Evolutionary conservation across 768 basidiomycete genomes (phyloP).

Genomic region (Auriscalpium microsporum): DNA sequence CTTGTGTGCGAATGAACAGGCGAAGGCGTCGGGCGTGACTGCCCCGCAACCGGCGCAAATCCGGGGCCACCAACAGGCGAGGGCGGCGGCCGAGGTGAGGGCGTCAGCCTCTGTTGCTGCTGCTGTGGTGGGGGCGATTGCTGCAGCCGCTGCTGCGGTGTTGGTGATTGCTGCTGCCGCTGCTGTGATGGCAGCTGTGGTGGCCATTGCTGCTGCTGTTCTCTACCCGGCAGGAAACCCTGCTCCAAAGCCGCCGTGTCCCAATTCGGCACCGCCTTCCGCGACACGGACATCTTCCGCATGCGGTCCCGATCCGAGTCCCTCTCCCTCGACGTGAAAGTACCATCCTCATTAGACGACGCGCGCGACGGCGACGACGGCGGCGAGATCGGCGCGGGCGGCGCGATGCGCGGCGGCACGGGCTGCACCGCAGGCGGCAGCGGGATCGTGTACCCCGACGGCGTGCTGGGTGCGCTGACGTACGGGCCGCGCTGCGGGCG

Average conservation of each 20-base stretch:
- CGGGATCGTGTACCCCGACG: neutral
- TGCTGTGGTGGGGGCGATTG: neutral
- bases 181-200: neutral
- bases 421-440: conserved; percentile 8
- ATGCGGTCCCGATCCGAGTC: conserved; percentile 14
- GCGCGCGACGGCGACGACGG: conserved; percentile 9
- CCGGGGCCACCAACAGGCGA: neutral
- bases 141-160: neutral
- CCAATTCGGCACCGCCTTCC: conserved; percentile 24
- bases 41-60: neutral
- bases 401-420: conserved; percentile 6
- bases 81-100: neutral
- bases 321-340: neutral
- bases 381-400: conserved; percentile 9
- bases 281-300: conserved; percentile 21
- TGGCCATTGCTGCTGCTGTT: no score
- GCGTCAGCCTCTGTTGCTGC: neutral
- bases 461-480: conserved; percentile 18
- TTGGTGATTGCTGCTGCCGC: neutral
- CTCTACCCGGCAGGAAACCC: no score
- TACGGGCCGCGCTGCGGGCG: conserved; percentile 20
- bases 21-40: no score
- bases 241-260: conserved; percentile 15
- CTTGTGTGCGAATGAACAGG: neutral
- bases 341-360: conserved; percentile 10